These are phyloP conservation scores for Obelidium mucronatum DNA, from an alignment of 192 early-diverging fungal species.

Conservation along the genomic window DNA sequence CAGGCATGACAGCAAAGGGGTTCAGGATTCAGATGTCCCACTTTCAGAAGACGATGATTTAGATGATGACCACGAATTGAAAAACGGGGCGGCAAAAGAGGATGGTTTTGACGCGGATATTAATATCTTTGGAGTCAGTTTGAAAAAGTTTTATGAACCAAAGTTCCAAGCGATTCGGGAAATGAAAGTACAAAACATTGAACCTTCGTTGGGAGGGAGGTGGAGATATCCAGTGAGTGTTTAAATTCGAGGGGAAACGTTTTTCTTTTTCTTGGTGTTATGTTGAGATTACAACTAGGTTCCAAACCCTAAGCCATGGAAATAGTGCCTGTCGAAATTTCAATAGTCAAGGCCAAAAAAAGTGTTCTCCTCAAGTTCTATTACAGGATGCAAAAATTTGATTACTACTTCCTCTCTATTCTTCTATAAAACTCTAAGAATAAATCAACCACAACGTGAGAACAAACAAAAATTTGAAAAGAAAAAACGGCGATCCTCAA, in stretches of 20 bases:
- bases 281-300: constrained; percentile 36
- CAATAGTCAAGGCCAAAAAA: no score
- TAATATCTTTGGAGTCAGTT: constrained; percentile 47
- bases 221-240: constrained; percentile 53
- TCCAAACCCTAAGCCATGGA: constrained; percentile 54
- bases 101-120: constrained; percentile 37
- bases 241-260: background rate
- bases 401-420: no score
- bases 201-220: background rate
- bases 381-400: background rate
- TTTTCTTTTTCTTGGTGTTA: background rate
- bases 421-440: background rate
- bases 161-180: constrained; percentile 39
- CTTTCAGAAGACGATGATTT: background rate
- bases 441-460: background rate
- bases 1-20: constrained; percentile 28
- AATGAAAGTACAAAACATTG: constrained; percentile 31
- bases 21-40: constrained; percentile 6
- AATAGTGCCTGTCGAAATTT: constrained; percentile 16
- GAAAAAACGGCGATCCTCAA: no score
- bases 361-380: no score
- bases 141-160: constrained; percentile 54
- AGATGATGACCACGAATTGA: background rate
- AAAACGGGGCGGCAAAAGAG: background rate
- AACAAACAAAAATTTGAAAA: background rate